Evolutionary conservation across 352 stramenopile species (phyloP).

Genomic region (Globisporangium canariense): DNA sequence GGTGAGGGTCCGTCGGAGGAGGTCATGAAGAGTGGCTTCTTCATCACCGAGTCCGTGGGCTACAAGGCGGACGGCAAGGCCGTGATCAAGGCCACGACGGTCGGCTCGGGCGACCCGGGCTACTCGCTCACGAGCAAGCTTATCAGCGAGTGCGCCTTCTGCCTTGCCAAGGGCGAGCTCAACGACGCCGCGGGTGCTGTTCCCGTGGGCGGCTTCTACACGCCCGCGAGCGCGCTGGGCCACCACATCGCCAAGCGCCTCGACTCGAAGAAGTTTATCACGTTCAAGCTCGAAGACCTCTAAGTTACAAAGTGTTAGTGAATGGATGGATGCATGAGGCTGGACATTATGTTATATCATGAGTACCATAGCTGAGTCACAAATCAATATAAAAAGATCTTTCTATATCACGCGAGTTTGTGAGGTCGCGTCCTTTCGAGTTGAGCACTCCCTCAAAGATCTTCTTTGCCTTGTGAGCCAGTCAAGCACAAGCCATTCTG

Average conservation of each 20-base stretch:
- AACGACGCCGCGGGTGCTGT: slow-evolving; percentile 9
- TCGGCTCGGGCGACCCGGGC: slow-evolving; percentile 48
- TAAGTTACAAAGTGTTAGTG: background rate
- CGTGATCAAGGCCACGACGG: slow-evolving; percentile 33
- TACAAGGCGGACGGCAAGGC: slow-evolving; percentile 45
- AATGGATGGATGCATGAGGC: background rate
- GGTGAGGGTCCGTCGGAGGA: slow-evolving; percentile 80
- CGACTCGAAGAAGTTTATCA: slow-evolving; percentile 54
- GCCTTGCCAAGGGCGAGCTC: slow-evolving; percentile 50
- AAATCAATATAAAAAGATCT: background rate
- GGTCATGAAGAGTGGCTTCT: slow-evolving; percentile 75
- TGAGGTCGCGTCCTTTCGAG: background rate
- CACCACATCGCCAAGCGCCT: slow-evolving; percentile 48
- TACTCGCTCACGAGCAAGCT: slow-evolving; percentile 56
- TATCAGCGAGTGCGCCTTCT: slow-evolving; percentile 59
- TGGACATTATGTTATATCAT: too few relatives aligned
- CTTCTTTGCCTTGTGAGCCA: background rate
- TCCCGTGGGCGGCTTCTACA: slow-evolving; percentile 49
- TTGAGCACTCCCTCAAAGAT: background rate
- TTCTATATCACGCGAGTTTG: slow-evolving; percentile 1
- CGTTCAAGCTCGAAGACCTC: slow-evolving; percentile 34
- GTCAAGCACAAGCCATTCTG: background rate
- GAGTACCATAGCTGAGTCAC: background rate
- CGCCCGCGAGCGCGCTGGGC: slow-evolving; percentile 52
- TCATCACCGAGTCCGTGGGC: slow-evolving; percentile 47